A percentile compares a stretch with the other conserved stretches of the same genome.
phyloP scores from a whole-genome alignment of 148 eudicot genomes.

The Gaultheria prostrata region DNA sequence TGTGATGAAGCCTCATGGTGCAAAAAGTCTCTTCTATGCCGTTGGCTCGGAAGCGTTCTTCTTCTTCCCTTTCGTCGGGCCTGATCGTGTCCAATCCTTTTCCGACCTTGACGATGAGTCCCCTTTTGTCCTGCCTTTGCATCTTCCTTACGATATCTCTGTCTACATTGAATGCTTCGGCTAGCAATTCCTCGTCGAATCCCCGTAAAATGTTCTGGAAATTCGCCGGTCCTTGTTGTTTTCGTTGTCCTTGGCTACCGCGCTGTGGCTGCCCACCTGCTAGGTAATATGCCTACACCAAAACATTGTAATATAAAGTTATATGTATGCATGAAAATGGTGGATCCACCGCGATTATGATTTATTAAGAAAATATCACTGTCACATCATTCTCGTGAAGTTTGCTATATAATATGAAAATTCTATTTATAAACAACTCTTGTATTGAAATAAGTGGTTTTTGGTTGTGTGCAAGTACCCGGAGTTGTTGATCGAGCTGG shows the following conservation, averaged over 20 bases:
- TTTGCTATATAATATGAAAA: neutral
- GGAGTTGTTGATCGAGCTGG: constrained; percentile 59
- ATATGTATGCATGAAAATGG: neutral
- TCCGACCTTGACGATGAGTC: constrained; percentile 44
- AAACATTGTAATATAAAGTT: neutral
- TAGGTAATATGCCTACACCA: constrained; percentile 45
- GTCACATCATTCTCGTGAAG: neutral
- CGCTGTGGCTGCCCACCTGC: constrained; percentile 43
- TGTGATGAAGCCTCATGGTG: constrained; percentile 45
- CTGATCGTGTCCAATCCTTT: constrained; percentile 23
- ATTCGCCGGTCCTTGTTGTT: constrained; percentile 12
- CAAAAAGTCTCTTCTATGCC: constrained; percentile 53
- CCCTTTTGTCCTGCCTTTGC: constrained; percentile 37
- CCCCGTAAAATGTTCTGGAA: constrained; percentile 47
- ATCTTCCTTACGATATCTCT: constrained; percentile 37
- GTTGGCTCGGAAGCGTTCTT: constrained; percentile 25
- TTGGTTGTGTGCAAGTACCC: constrained; percentile 31
- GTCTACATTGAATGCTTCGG: constrained; percentile 46
- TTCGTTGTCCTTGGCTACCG: neutral
- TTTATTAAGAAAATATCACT: neutral
- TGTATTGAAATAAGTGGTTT: no score
- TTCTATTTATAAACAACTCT: no score
- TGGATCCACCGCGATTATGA: neutral
- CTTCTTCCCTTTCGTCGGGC: constrained; percentile 20
- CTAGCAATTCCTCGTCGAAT: constrained; percentile 46